phyloP scores from a whole-genome alignment of 768 basidiomycete species.

The Rhizopogon vesiculosus region DNA sequence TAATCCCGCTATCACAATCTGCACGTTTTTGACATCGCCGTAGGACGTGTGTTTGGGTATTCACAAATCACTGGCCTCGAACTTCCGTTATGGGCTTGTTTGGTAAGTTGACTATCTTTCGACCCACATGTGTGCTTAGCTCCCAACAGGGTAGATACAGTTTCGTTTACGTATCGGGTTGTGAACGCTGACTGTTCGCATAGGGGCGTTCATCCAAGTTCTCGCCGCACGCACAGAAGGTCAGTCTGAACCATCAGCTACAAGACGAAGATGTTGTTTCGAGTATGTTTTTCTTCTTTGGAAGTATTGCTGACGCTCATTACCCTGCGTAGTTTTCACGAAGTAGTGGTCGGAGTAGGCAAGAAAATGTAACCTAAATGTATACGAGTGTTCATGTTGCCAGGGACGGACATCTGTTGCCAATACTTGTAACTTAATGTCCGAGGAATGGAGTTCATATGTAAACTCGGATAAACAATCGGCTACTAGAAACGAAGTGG shows the following conservation, averaged over 20 bases:
- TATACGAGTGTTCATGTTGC: neutral
- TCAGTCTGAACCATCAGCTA: constrained; percentile 78
- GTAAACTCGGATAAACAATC: no score
- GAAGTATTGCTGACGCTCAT: neutral
- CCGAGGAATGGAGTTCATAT: no score
- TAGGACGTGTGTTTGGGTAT: constrained; percentile 90
- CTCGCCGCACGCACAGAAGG: constrained; percentile 90
- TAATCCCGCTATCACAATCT: neutral
- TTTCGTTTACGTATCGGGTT: neutral
- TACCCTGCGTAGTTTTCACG: neutral
- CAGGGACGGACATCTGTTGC: no score
- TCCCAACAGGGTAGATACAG: constrained; percentile 1
- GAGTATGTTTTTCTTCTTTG: constrained; percentile 44
- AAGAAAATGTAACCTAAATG: no score
- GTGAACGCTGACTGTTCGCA: neutral
- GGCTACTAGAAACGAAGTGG: no score
- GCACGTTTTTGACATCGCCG: neutral
- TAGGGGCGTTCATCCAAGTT: constrained; percentile 95
- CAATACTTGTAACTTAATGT: neutral
- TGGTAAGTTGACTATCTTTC: constrained; percentile 50
- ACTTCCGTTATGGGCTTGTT: constrained; percentile 93
- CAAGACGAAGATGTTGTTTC: constrained; percentile 89
- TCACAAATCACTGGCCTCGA: constrained; percentile 81
- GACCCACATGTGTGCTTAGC: neutral
- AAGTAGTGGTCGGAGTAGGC: neutral